Evolutionary conservation across 2,329 filamentous ascomycete genomes (phyloP).

Genomic region (Metarhizium rileyi): DNA sequence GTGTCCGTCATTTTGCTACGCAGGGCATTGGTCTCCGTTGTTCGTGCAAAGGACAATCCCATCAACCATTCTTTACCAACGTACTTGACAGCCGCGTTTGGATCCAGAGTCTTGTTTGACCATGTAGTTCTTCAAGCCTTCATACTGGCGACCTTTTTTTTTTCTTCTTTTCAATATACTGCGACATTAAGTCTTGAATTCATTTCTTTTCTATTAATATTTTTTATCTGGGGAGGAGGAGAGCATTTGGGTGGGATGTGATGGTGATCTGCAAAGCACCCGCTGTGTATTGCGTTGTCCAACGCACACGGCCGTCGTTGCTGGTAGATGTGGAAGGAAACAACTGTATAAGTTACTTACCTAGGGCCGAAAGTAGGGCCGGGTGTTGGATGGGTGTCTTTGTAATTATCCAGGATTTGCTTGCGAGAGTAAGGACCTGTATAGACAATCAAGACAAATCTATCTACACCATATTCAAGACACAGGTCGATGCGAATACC

Average conservation of each 20-base stretch:
- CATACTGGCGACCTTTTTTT: conserved; percentile 3
- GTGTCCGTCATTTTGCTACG: neutral
- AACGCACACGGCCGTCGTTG: conserved; percentile 3
- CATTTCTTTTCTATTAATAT: conserved; percentile 4
- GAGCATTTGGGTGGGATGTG: neutral
- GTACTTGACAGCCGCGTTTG: neutral
- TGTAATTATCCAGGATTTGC: neutral
- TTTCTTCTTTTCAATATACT: neutral
- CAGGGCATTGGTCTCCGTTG: neutral
- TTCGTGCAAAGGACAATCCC: neutral
- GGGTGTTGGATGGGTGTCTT: neutral
- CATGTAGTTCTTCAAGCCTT: conserved; percentile 5
- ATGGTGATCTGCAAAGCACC: neutral
- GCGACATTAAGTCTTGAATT: neutral
- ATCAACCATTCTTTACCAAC: neutral
- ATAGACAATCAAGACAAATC: neutral
- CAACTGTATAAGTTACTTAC: neutral
- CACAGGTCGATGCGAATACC: too few species aligned
- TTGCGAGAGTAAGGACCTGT: neutral
- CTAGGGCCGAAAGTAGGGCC: neutral
- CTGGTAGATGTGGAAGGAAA: neutral
- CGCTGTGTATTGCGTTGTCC: conserved; percentile 8
- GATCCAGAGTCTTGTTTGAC: neutral
- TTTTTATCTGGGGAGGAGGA: neutral
- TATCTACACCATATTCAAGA: too few species aligned